Base-by-base conservation (phyloP, 78 protist species). In the Protostelium mycophagum region DNA sequence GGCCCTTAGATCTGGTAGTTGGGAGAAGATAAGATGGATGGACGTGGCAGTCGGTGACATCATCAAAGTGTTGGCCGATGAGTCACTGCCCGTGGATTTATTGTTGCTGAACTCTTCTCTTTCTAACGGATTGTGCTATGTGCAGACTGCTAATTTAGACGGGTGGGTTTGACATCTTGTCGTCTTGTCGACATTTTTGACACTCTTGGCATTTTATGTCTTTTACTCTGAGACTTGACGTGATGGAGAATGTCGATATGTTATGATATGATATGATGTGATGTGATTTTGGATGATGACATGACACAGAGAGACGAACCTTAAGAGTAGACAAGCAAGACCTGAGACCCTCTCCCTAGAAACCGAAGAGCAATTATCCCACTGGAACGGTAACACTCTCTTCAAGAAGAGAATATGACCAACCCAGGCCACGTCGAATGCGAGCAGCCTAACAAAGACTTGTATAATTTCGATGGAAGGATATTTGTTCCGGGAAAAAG, bases 71-170 rank as follows among this genome's bases (percentile, higher is more conserved):
- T 34, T 85, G 83, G 87, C 89, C 89, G 94, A 93, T 35, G 88
- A 89, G 36, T 87, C 89, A 51, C 91, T 97, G 84, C 99, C 99
- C 9, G 99, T 98, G 5, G 99, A 98, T 86, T 37, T 93, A 28
- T 91, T 98, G 0, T 38, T 97, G 34, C 35, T 98, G 34, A 83
- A 92, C 38, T 37, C 96, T 28, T 38, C 95, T 1, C 91, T 89
- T 25, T 92, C 85, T 37, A 94, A 96, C 34, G 99, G 98, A 35
- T 39, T 91, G 36, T 96, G 97, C 73, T 97, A 96, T 89, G 86
- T 98, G 34, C 98, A 98, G 83, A 98, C 99, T 0, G 51, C 97
- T 35, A 97, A 96, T 38, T 87, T 98, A 63, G 99, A 98, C 37
- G 99, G 99, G 73, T 51, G 73, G 16, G 73, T n/a, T n/a, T n/a